These are phyloP conservation scores for Leccinum truebloodii DNA, from an alignment of 768 basidiomycete genomes.

Conservation along the genomic window DNA sequence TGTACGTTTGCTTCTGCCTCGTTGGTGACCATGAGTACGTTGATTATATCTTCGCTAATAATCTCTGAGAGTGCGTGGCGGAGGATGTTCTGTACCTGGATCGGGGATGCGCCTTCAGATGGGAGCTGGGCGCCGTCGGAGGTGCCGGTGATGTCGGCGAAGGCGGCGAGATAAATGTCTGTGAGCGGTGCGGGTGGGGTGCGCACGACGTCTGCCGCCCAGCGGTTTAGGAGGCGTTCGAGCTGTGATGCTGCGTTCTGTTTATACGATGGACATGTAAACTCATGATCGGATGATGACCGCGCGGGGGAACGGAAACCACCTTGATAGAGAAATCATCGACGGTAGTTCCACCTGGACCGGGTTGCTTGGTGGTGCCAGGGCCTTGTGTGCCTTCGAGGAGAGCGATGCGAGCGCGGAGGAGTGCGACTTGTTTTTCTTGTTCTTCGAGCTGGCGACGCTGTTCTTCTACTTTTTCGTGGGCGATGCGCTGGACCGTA, in stretches of 20 bases:
- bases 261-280: neutral
- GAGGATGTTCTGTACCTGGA: slow-evolving; percentile 77
- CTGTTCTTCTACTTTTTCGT: slow-evolving; percentile 87
- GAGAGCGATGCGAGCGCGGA: slow-evolving; percentile 67
- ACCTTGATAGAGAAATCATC: slow-evolving; percentile 89
- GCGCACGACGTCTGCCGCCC: slow-evolving; percentile 77
- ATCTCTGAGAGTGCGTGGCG: slow-evolving; percentile 80
- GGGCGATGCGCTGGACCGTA: slow-evolving; percentile 64
- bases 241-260: slow-evolving; percentile 82
- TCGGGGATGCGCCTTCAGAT: slow-evolving; percentile 48
- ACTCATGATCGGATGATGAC: neutral
- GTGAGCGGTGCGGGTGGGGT: slow-evolving; percentile 53
- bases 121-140: slow-evolving; percentile 41
- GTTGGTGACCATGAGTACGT: slow-evolving; percentile 85
- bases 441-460: slow-evolving; percentile 78
- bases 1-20: slow-evolving; percentile 83
- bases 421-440: slow-evolving; percentile 75
- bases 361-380: slow-evolving; percentile 39
- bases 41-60: slow-evolving; percentile 74
- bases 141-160: slow-evolving; percentile 57
- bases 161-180: slow-evolving; percentile 55
- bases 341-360: slow-evolving; percentile 63
- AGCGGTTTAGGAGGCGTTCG: slow-evolving; percentile 82
- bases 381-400: slow-evolving; percentile 57
- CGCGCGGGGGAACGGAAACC: slow-evolving; percentile 30